Evolutionary conservation across 345 rosid genomes (phyloP).

Genomic region (Heritiera fomes): DNA sequence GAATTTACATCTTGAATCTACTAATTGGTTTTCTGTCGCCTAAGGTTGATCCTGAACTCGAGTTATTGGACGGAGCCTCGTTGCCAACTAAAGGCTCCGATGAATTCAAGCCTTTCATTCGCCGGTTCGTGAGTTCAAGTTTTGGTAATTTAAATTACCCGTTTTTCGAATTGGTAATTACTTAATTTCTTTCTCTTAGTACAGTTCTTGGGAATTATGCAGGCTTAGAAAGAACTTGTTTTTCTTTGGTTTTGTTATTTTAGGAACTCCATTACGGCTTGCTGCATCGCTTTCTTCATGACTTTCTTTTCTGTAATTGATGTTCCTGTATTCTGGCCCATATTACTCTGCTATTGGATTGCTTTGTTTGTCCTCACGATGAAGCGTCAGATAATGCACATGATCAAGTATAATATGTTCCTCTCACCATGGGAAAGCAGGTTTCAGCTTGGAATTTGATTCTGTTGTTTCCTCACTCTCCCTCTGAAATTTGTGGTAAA

Average conservation of each 20-base stretch:
- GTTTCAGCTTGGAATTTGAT: conserved; percentile 32
- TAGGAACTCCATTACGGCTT: conserved; percentile 77
- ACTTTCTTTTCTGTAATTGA: conserved; percentile 73
- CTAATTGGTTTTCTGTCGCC: conserved; percentile 55
- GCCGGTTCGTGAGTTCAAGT: conserved; percentile 53
- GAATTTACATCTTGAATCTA: conserved; percentile 48
- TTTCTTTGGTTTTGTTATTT: conserved; percentile 24
- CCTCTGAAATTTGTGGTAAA: not conserved
- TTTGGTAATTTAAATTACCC: conserved; percentile 36
- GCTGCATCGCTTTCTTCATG: conserved; percentile 58
- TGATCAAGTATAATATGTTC: conserved; percentile 73
- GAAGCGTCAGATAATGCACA: conserved; percentile 69
- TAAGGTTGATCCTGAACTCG: conserved; percentile 51
- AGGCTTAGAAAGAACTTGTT: not conserved
- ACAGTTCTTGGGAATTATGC: not conserved
- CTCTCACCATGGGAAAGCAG: conserved; percentile 70
- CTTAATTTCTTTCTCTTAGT: not conserved
- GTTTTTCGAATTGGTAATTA: too few species aligned
- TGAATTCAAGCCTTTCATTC: conserved; percentile 50
- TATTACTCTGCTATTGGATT: conserved; percentile 63
- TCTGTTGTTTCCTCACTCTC: not conserved
- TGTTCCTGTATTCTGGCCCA: conserved; percentile 84
- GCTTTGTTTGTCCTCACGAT: conserved; percentile 67
- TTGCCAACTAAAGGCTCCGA: conserved; percentile 50
- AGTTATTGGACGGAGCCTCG: conserved; percentile 44